A percentile compares a stretch with the other conserved stretches of the same genome.
phyloP scores from a whole-genome alignment of 805 yeast genomes.

The Lipomyces lipofer region DNA sequence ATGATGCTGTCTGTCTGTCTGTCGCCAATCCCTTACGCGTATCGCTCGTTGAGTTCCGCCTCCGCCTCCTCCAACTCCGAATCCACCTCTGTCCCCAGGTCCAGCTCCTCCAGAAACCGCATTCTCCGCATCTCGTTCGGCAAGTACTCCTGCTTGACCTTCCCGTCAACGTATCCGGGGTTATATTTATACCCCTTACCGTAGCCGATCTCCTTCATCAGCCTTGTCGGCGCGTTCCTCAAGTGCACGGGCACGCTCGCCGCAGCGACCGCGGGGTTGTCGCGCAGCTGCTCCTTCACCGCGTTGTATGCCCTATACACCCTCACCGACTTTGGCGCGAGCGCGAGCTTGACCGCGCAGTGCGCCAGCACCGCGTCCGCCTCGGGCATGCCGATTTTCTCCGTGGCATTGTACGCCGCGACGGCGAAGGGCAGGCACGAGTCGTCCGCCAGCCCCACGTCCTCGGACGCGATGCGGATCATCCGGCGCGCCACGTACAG shows the following conservation, averaged over 20 bases:
- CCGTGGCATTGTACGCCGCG: conserved; percentile 81
- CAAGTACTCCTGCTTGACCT: conserved; percentile 70
- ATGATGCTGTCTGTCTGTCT: too few relatives aligned
- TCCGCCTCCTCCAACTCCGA: conserved; percentile 12
- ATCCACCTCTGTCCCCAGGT: conserved; percentile 31
- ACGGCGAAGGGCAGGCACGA: conserved; percentile 82
- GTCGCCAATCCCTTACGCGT: too few relatives aligned
- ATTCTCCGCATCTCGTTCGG: conserved; percentile 59
- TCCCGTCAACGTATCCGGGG: conserved; percentile 74
- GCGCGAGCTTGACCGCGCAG: conserved; percentile 86
- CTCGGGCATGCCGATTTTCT: conserved; percentile 92
- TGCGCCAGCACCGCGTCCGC: conserved; percentile 87
- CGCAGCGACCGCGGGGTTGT: conserved; percentile 56
- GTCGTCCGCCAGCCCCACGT: conserved; percentile 83
- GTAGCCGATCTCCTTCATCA: conserved; percentile 89
- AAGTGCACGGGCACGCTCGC: conserved; percentile 69
- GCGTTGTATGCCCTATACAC: conserved; percentile 77
- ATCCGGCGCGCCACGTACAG: conserved; percentile 83
- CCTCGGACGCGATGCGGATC: conserved; percentile 95
- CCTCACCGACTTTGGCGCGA: conserved; percentile 82
- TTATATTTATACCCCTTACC: conserved; percentile 84
- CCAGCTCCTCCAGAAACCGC: conserved; percentile 52
- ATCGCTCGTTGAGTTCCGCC: too few relatives aligned
- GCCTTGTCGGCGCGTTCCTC: conserved; percentile 89
- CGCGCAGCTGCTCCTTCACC: conserved; percentile 59